Evolutionary conservation across 2,329 filamentous ascomycete genomes (phyloP).

Genomic region (Fusarium cicatricum): DNA sequence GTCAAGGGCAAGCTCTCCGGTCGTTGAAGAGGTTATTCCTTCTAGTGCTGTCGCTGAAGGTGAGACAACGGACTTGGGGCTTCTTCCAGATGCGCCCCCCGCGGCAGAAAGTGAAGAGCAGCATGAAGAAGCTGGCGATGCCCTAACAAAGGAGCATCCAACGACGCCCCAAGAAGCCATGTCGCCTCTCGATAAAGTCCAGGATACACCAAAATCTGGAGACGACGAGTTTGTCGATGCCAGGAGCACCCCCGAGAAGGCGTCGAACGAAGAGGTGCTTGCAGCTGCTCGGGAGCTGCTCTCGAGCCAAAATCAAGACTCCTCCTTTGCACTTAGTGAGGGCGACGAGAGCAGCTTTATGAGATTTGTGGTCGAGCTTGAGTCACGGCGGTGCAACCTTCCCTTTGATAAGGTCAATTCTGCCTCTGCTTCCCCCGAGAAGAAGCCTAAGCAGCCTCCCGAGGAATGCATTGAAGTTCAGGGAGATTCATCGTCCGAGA

Average conservation of each 20-base stretch:
- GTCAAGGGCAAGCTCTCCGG: conserved; percentile 21
- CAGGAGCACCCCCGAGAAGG: conserved; percentile 52
- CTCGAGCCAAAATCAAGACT: conserved; percentile 34
- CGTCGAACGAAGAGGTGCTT: conserved; percentile 13
- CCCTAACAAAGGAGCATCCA: conserved; percentile 4
- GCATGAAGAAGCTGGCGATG: conserved; percentile 2
- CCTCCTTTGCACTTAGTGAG: conserved; percentile 54
- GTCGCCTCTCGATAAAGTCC: conserved; percentile 28
- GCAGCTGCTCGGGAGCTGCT: conserved; percentile 2
- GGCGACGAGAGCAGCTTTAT: conserved; percentile 58
- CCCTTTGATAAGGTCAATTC: conserved; percentile 28
- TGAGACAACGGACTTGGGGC: background rate
- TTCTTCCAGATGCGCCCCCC: conserved; percentile 5
- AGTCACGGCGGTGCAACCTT: conserved; percentile 50
- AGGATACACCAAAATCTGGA: conserved; percentile 53
- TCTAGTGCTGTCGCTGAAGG: conserved; percentile 43
- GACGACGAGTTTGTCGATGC: conserved; percentile 61
- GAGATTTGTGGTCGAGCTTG: conserved; percentile 59
- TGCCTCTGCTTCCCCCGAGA: conserved; percentile 28
- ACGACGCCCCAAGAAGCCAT: conserved; percentile 27
- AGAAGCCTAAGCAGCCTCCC: conserved; percentile 8
- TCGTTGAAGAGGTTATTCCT: conserved; percentile 39
- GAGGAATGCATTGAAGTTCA: conserved; percentile 37
- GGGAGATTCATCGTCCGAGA: conserved; percentile 28
- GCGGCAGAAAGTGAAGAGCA: conserved; percentile 9